Evolutionary conservation across 164 flowering plant genomes (phyloP).

Genomic region (Amborella trichopoda): DNA sequence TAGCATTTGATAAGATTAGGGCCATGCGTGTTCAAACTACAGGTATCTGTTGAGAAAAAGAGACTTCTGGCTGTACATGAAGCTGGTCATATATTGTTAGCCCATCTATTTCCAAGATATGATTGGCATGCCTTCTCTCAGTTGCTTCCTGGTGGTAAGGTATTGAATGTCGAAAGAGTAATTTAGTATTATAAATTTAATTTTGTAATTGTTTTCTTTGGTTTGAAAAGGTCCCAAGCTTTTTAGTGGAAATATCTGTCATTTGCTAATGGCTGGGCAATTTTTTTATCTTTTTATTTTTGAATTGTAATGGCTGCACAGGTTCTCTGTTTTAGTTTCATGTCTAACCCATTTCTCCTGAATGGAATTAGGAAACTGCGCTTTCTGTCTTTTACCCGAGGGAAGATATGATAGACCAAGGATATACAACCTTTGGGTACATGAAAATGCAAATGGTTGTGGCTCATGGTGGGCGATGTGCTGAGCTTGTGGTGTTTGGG

Average conservation of each 20-base stretch:
- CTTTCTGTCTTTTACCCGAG: constrained; percentile 88
- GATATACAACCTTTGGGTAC: constrained; percentile 93
- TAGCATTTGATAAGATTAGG: too few species aligned
- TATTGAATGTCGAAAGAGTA: constrained; percentile 8
- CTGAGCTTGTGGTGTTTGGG: constrained; percentile 82
- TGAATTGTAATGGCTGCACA: too few species aligned
- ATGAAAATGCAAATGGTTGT: constrained; percentile 99
- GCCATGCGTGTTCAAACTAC: constrained; percentile 4
- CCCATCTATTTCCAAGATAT: constrained; percentile 89
- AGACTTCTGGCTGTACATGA: constrained; percentile 91
- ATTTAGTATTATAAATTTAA: not conserved
- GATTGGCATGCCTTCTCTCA: constrained; percentile 99
- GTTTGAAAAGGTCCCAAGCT: too few species aligned
- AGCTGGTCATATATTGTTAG: constrained; percentile 92
- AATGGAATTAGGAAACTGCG: constrained; percentile 81
- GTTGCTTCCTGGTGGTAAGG: constrained; percentile 97
- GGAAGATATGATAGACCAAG: constrained; percentile 84
- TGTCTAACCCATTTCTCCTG: too few species aligned
- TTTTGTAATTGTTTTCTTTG: not conserved
- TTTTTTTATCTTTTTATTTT: too few species aligned
- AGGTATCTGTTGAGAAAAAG: constrained; percentile 85
- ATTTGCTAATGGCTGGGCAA: too few species aligned
- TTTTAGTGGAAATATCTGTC: too few species aligned
- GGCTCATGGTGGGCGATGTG: constrained; percentile 97
- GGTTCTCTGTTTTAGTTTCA: too few species aligned